Evolutionary conservation across 2,329 filamentous ascomycete genomes (phyloP), one percentile per base, ranked within the genome.

Genomic region (Aspergillus proliferans): DNA sequence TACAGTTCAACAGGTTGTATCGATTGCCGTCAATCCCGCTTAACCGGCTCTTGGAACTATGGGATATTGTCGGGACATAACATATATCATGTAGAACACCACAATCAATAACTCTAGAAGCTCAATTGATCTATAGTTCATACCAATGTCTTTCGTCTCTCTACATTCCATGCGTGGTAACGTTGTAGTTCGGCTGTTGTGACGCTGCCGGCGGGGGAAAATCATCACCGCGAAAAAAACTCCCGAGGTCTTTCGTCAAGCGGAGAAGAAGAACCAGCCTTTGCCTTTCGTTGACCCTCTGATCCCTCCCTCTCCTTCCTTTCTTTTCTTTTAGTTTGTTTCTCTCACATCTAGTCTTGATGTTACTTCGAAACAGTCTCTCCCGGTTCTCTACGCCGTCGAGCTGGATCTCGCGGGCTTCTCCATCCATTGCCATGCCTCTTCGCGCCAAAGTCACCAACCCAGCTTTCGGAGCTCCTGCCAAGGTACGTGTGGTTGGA

Each of bases 381-480:
- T 61, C 58, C 57, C 67, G 69, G 52, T 62, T 67, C 51, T 55
- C 65, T 47, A 66, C 66, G 57, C 70, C 71, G 69, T 64, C 69
- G 70, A 73, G 71, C 68, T 71, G 71, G 71, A 64, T 69, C 67
- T 74, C 71, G 63, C 69, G 70, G 65, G 62, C 62, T 57, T 59
- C 63, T 24, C 58, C 65, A 52, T 38, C 34, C 34, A 38, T 38
- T 10, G 68, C 69, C 53, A 95, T 95, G 88, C 88, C 89, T 68
- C 78, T 95, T 56, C 84, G 83, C 75, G 87, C 87, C 53, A 92
- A 87, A 71, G 78, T 90, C 57, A 72, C 78, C 64, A 79, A 80
- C 67, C 76, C 83, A 57, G 78, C 78, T 46, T 76, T 82, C 58
- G 73, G 68, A 55, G 71, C 72, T 49, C 71, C 71, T 60, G 72